phyloP scores from a whole-genome alignment of 352 stramenopile species.

The Globisporangium ultimum region DNA sequence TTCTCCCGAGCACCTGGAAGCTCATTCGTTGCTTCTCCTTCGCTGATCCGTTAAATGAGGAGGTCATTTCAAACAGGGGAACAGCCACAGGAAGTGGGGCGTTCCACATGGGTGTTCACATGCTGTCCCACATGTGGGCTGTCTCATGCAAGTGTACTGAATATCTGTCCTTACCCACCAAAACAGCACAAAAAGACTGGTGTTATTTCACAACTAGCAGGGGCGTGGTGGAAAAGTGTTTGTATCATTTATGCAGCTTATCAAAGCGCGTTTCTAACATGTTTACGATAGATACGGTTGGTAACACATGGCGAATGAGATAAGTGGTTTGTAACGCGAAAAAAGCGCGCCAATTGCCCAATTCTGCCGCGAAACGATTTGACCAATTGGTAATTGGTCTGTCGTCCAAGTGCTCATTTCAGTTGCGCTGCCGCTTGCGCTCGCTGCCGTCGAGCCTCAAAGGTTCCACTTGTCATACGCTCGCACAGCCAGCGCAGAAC shows the following conservation, averaged over 20 bases:
- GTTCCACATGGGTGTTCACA: not conserved
- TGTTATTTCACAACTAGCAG: too few relatives aligned
- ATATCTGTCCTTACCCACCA: not conserved
- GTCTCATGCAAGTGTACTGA: too few relatives aligned
- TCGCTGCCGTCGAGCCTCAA: not conserved
- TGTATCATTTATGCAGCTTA: too few relatives aligned
- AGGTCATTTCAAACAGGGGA: not conserved
- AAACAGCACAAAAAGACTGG: not conserved
- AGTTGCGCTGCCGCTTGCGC: not conserved
- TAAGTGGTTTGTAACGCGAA: too few relatives aligned
- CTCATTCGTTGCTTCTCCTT: conserved; percentile 28
- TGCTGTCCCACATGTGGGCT: not conserved
- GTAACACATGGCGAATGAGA: too few relatives aligned
- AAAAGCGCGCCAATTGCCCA: not conserved
- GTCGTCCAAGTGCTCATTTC: too few relatives aligned
- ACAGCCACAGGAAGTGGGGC: conserved; percentile 7
- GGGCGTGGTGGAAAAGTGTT: too few relatives aligned
- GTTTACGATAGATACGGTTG: too few relatives aligned
- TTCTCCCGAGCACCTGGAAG: conserved; percentile 44
- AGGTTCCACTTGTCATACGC: too few relatives aligned
- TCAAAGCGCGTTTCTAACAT: too few relatives aligned
- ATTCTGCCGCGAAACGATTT: not conserved
- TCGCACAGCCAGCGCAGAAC: too few relatives aligned
- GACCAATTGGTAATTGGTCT: too few relatives aligned
- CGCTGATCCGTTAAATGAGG: conserved; percentile 8